Evolutionary conservation across 1,284 basidiomycete species (phyloP).

Genomic region (Ganoderma leucocontextum): DNA sequence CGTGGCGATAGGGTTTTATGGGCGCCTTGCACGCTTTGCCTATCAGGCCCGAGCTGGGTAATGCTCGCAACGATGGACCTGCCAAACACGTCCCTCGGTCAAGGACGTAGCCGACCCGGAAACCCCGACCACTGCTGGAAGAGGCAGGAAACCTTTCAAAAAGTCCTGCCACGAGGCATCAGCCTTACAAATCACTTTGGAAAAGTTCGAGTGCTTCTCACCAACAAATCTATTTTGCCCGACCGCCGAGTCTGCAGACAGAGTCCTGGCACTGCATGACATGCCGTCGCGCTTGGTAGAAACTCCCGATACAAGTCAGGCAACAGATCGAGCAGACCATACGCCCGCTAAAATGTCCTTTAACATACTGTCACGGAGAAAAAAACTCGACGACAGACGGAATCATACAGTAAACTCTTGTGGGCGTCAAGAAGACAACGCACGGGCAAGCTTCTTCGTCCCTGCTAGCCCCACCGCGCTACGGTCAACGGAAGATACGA

Average conservation of each 20-base stretch:
- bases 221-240: background rate
- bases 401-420: background rate
- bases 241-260: background rate
- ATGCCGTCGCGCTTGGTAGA: background rate
- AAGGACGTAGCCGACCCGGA: background rate
- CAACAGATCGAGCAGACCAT: background rate
- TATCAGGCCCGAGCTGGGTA: background rate
- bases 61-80: background rate
- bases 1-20: slow-evolving; percentile 8
- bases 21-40: background rate
- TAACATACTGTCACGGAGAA: background rate
- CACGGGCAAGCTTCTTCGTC: background rate
- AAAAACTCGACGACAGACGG: background rate
- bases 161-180: slow-evolving; percentile 13
- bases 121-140: background rate
- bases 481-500: slow-evolving; percentile 26
- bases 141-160: background rate
- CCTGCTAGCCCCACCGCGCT: slow-evolving; percentile 6
- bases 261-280: background rate
- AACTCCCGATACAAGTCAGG: background rate
- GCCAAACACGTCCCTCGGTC: background rate
- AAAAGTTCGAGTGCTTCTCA: slow-evolving; percentile 7
- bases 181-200: slow-evolving; percentile 12
- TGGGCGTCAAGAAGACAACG: background rate
- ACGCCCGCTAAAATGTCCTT: background rate